Evolutionary conservation across 2,329 filamentous ascomycete genomes (phyloP), one percentile per base, ranked within the genome.

Genomic region (Zymoseptoria crescenta): DNA sequence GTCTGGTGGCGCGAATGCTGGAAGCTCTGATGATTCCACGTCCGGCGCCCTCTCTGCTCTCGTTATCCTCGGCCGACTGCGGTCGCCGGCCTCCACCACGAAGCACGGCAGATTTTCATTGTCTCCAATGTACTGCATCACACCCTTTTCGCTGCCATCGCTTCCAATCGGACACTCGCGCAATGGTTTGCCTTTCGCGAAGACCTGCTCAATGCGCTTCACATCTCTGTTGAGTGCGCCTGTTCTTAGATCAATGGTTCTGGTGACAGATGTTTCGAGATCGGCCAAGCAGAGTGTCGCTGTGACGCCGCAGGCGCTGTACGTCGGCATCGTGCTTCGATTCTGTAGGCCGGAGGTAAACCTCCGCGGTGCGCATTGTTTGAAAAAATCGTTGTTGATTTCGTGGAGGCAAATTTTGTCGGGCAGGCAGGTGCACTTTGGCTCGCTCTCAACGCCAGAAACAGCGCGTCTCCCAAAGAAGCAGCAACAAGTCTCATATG

Each of bases 71-170:
- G 49, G 49, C 20, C 24, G 49, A 27, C 35, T 51, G 49, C 20
- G 49, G 29, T 63, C 61, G 8, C 64, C 63, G 27, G 68, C 72
- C 57, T 70, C 68, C 4, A 72, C 69, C 63, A 72, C 64, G 54
- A 70, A 64, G 58, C 72, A 69, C 2, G 72, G 70, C 52, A 72
- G 62, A 51, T 72, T 63, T 20, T 66, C 57, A 50, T 69, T 13
- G 4, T 64, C 59, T 9, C 73, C 73, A 20, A 74, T 50, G 59
- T 70, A 74, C 35, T 69, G 66, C 7, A 68, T 41, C 8, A 67
- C 64, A 10, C 68, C 62, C 19, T 60, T 60, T 29, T 54, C 50
- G 16, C 56, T 56, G 49, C 64, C 62, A 58, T 64, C 60, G 8
- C 41, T 35, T 13, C 59, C 60, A 35, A 71, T 61, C 0, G 66